Evolutionary conservation across 1,284 basidiomycete genomes (phyloP), one percentile per base, ranked within the genome.

Genomic region (Irpex lacteus): DNA sequence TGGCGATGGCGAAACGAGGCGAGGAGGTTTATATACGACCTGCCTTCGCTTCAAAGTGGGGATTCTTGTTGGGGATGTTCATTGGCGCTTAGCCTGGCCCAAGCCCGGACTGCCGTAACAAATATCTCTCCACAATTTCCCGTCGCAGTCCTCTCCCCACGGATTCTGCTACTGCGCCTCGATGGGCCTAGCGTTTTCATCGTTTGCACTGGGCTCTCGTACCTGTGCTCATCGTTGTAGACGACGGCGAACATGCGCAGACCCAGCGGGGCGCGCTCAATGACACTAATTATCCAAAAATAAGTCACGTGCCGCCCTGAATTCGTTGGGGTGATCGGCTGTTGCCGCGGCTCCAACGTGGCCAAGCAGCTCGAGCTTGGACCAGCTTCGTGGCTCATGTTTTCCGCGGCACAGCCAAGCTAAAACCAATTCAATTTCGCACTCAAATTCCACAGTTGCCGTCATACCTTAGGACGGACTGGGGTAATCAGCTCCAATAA

Each of bases 11-110:
- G 53, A 59, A 50, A 40, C 26, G n/a, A 38, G 60, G 26, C 8
- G 21, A 21, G 50, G 34, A 37, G 47, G 40, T 63, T 66, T 68
- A 68, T 68, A 66, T 38, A 37, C 37, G 37, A 49, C 26, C n/a
- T 36, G 61, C 19, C 34, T 57, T 59, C 52, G 60, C 60, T 54
- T 34, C 7, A 55, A 38, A 21, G 50, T 44, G 6, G 18, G 59
- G 44, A 60, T 52, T 63, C 62, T 44, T 60, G 60, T 64, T 64
- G 63, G 63, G 63, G 63, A 61, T 53, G 47, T 44, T 13, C 58
- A 18, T 13, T 32, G 49, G 34, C 49, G 26, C 50, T 8, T 37
- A 34, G 7, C 26, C 58, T 18, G n/a, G 13, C 37, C 44, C 38
- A 36, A 40, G 37, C 59, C 26, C 44, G 26, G 11, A 26, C 37